Conservation (phyloP, 805 yeast genomes). For the Candida maesae region DNA sequence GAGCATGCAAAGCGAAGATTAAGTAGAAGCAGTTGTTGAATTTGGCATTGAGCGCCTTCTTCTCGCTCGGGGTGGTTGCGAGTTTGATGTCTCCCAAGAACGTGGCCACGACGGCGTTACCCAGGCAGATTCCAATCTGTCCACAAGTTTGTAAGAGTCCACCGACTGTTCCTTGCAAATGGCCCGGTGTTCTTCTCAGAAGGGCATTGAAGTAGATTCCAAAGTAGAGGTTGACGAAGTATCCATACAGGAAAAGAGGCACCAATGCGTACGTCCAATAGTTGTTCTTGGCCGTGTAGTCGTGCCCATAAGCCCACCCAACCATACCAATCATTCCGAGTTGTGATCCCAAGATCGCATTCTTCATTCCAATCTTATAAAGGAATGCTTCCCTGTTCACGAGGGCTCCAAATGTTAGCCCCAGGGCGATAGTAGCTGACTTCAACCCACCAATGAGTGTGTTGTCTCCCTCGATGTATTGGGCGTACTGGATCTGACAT, state of each 20-base stretch:
- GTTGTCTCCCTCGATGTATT: constrained; percentile 26
- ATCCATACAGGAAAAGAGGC: constrained; percentile 24
- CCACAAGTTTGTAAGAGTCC: constrained; percentile 27
- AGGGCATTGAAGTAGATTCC: constrained; percentile 31
- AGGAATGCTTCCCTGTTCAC: constrained; percentile 22
- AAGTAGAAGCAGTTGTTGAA: too few relatives aligned
- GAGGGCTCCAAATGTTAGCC: constrained; percentile 27
- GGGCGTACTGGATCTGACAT: constrained; percentile 25
- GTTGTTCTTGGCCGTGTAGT: constrained; percentile 11
- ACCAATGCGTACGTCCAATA: constrained; percentile 31
- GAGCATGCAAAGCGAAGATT: too few relatives aligned
- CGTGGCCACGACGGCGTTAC: constrained; percentile 26
- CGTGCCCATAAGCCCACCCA: constrained; percentile 16
- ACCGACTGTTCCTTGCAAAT: constrained; percentile 31
- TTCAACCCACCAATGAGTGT: constrained; percentile 35
- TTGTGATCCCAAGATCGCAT: constrained; percentile 11
- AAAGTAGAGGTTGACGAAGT: constrained; percentile 31
- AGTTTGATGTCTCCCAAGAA: constrained; percentile 22
- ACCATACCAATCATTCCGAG: background rate
- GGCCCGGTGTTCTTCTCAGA: constrained; percentile 31
- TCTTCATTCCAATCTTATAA: constrained; percentile 23
- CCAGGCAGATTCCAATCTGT: constrained; percentile 32
- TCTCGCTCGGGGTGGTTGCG: too few relatives aligned
- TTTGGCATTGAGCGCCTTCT: too few relatives aligned
- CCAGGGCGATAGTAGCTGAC: constrained; percentile 31